A percentile compares a stretch with the other conserved stretches of the same genome.
Conservation (phyloP, 257 asterid genomes). For the Fraxinus anomala region DNA sequence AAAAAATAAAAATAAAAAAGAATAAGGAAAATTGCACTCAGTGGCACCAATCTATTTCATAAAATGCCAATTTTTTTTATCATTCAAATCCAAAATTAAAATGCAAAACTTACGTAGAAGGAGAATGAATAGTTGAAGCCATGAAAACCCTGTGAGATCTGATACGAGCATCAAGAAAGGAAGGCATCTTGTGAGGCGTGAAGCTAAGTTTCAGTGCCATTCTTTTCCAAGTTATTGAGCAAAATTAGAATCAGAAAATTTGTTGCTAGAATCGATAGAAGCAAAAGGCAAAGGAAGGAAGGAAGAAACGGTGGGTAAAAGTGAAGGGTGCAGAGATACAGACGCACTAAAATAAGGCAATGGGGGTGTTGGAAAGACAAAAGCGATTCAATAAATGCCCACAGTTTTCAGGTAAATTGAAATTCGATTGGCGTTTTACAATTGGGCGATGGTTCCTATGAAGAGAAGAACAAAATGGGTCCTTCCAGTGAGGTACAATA, state of each 20-base stretch:
- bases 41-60: not conserved
- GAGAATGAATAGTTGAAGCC: conserved; percentile 68
- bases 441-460: conserved; percentile 39
- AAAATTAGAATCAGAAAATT: not conserved
- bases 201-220: conserved; percentile 60
- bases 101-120: conserved; percentile 44
- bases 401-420: conserved; percentile 30
- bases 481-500: conserved; percentile 27
- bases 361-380: not conserved
- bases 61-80: not conserved
- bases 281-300: not conserved
- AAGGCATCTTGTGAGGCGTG: conserved; percentile 42
- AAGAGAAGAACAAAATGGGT: not conserved
- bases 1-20: not conserved
- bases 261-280: not conserved
- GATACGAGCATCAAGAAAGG: conserved; percentile 39
- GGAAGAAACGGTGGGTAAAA: not conserved
- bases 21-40: not conserved
- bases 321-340: conserved; percentile 18
- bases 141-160: conserved; percentile 63
- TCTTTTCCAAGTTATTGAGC: not conserved
- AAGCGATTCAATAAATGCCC: conserved; percentile 30
- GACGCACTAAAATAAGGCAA: conserved; percentile 25
- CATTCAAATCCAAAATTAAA: conserved; percentile 1
- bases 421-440: conserved; percentile 21